Percentiles rank a stretch among this genome's conserved stretches.
These are phyloP conservation scores for Leccinum huronense DNA, from an alignment of 1,284 basidiomycete genomes.

Conservation along the genomic window DNA sequence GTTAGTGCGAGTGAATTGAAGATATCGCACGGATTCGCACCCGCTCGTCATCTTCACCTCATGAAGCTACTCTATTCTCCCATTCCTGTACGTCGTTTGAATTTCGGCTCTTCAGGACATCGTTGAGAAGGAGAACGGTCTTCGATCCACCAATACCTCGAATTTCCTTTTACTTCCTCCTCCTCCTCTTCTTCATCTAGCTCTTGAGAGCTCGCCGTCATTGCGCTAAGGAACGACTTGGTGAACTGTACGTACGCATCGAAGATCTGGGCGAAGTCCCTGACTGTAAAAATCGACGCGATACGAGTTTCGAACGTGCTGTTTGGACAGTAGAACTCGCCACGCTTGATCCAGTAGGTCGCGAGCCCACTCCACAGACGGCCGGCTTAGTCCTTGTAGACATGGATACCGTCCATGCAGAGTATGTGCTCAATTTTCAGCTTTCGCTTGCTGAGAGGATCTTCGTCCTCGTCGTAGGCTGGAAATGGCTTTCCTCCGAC, in stretches of 20 bases:
- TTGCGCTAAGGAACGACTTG: slow-evolving; percentile 85
- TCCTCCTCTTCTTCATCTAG: slow-evolving; percentile 74
- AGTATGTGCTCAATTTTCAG: slow-evolving; percentile 89
- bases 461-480: slow-evolving; percentile 78
- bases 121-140: slow-evolving; percentile 94
- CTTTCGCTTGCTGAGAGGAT: slow-evolving; percentile 68
- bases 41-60: slow-evolving; percentile 91
- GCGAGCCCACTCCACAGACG: slow-evolving; percentile 95
- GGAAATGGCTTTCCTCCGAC: slow-evolving; percentile 49
- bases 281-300: slow-evolving; percentile 83
- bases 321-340: slow-evolving; percentile 88
- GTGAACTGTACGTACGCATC: slow-evolving; percentile 96
- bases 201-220: slow-evolving; percentile 84
- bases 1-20: slow-evolving; percentile 11
- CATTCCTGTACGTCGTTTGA: slow-evolving; percentile 99
- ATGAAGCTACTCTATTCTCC: slow-evolving; percentile 95
- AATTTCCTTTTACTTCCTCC: slow-evolving; percentile 77
- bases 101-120: slow-evolving; percentile 91
- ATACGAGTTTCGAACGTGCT: slow-evolving; percentile 90
- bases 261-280: slow-evolving; percentile 98
- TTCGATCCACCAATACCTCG: slow-evolving; percentile 91
- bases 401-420: slow-evolving; percentile 77
- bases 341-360: slow-evolving; percentile 98
- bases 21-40: slow-evolving; percentile 37
- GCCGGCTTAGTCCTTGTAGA: slow-evolving; percentile 97